Base-by-base conservation (phyloP, 2,329 filamentous ascomycete genomes). In the Mariannaea sp. region DNA sequence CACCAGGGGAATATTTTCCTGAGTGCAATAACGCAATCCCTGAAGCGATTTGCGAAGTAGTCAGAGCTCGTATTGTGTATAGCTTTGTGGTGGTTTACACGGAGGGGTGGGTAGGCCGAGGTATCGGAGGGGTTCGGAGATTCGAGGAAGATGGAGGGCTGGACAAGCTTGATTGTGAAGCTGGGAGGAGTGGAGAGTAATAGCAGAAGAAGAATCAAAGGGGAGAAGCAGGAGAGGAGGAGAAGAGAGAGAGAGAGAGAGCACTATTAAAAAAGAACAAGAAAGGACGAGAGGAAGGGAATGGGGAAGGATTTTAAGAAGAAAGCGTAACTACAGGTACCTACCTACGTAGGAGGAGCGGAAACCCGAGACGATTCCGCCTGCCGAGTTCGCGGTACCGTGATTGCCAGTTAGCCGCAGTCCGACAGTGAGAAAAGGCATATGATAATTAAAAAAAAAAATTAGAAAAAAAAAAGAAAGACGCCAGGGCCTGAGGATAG, bases 41-140 rank as follows among this genome's bases (percentile, higher is more conserved):
- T 8, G 22, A 24, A 8, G 8, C 5, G 22, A 24, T 24, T 24
- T 24, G 8, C 22, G 22, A 24, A 24, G n/a, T n/a, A n/a, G n/a
- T n/a, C n/a, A n/a, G n/a, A n/a, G n/a, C n/a, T n/a, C n/a, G n/a
- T n/a, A n/a, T n/a, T n/a, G n/a, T n/a, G n/a, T n/a, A n/a, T n/a
- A n/a, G n/a, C n/a, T n/a, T n/a, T n/a, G 53, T 50, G 40, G 44
- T 32, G 32, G 16, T 36, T 48, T 48, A 48, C 35, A 42, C 47
- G 20, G 13, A 53, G 49, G n/a, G n/a, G n/a, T n/a, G n/a, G n/a
- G n/a, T n/a, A 56, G 57, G 42, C 61, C 61, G 61, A 64, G 61
- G 60, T 52, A 43, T 62, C 56, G 58, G 56, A 46, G 44, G 47
- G 49, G 56, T 46, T 60, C 45, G 50, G 46, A 46, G 49, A 50